Evolutionary conservation across 768 basidiomycete species (phyloP), one percentile per base, ranked within the genome.

Genomic region (Boletus huronensis): DNA sequence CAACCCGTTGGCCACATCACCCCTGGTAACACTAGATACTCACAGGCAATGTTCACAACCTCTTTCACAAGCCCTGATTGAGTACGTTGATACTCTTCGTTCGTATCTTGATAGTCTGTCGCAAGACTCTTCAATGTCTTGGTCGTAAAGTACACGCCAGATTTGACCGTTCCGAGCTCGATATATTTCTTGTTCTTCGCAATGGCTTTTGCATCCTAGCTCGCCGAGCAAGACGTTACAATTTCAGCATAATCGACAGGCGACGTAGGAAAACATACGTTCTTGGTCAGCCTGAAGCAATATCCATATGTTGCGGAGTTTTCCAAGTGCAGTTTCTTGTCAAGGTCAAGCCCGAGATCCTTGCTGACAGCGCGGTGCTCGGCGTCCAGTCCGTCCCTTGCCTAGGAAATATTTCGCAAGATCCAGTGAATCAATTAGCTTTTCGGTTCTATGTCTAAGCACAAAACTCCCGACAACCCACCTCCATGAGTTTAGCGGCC

Each of bases 301-400:
- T 98, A 96, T 2, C 94, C 93, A 65, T 96, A 92, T 1, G 84
- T 82, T 52, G 81, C 79, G 50, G 88, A 90, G 62, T 95, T 94
- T 74, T 99, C 97, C 28, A 99, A 75, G 70, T 98, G 97, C 11
- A 98, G 72, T 73, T 98, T 98, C 75, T 96, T 96, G 70, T 97
- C 91, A 3, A 93, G 79, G 16, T 96, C 93, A 10, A 99, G 62
- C 9, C 78, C 81, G 6, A 98, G 77, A 36, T 90, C 89, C 7
- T 76, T 70, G 6, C 88, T 88, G 0, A 84, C 86, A 2, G 75
- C 64, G 7, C 75, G 71, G 69, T 98, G 95, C 66, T 97, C 93
- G 13, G 75, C 77, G 62, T 99, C 93, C 17, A 99, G 74, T 0
- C 82, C 83, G 64, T 94, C 92, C 29, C 91, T 83, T 0, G 84